Evolutionary conservation across 2,329 filamentous ascomycete genomes (phyloP).

Genomic region (Gnomoniopsis smithogilvyi): DNA sequence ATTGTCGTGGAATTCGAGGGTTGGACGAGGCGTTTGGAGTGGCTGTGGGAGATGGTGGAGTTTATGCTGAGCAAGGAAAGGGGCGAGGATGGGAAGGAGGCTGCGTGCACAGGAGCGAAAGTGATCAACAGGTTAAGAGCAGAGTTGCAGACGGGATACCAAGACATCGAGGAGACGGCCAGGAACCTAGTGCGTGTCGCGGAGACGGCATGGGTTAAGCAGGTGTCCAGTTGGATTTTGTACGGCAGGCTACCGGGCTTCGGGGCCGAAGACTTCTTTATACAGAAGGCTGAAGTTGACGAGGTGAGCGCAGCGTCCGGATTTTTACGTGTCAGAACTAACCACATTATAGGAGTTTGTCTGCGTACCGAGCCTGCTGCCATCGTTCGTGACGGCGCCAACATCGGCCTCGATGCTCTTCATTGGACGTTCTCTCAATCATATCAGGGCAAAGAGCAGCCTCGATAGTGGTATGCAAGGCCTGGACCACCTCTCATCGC

Average conservation of each 20-base stretch:
- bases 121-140: conserved; percentile 74
- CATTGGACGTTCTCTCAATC: conserved; percentile 83
- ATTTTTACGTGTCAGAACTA: neutral
- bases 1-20: conserved; percentile 81
- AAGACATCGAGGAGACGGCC: conserved; percentile 77
- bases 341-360: conserved; percentile 49
- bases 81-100: conserved; percentile 16
- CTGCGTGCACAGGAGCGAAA: conserved; percentile 61
- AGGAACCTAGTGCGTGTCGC: conserved; percentile 71
- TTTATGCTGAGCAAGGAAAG: conserved; percentile 56
- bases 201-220: conserved; percentile 87
- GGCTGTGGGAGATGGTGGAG: conserved; percentile 72
- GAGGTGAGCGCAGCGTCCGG: conserved; percentile 32
- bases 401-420: conserved; percentile 85
- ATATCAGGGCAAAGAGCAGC: conserved; percentile 62
- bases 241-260: conserved; percentile 80
- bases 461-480: conserved; percentile 44
- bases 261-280: conserved; percentile 83
- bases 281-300: conserved; percentile 50
- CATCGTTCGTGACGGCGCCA: conserved; percentile 71
- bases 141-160: conserved; percentile 83
- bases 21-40: conserved; percentile 82
- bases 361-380: conserved; percentile 60
- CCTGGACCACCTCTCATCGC: conserved; percentile 61
- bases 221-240: conserved; percentile 85